Evolutionary conservation across 1,284 basidiomycete genomes (phyloP).

Genomic region (Testicularia cyperi): DNA sequence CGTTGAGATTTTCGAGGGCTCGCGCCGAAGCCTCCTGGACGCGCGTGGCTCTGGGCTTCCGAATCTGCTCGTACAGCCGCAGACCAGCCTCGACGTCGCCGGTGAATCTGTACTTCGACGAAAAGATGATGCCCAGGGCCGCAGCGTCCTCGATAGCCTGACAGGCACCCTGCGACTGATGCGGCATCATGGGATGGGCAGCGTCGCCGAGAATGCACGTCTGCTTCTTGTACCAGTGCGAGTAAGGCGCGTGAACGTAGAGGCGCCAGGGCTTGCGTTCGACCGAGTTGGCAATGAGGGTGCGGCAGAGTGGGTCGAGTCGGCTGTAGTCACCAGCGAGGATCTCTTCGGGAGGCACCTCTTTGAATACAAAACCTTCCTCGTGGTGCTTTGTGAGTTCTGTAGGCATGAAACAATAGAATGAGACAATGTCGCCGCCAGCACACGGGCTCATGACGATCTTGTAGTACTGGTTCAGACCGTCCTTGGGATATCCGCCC

Average conservation of each 20-base stretch:
- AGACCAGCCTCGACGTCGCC: conserved; percentile 53
- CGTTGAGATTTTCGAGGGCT: conserved; percentile 61
- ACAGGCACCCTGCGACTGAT: conserved; percentile 37
- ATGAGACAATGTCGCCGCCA: conserved; percentile 59
- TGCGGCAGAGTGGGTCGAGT: conserved; percentile 58
- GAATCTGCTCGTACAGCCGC: conserved; percentile 60
- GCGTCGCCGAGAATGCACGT: conserved; percentile 58
- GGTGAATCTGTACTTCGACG: conserved; percentile 46
- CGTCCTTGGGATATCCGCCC: conserved; percentile 53
- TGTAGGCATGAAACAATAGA: conserved; percentile 57
- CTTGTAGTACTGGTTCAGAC: conserved; percentile 59
- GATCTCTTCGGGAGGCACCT: conserved; percentile 58
- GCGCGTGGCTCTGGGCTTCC: conserved; percentile 61
- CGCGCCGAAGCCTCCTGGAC: conserved; percentile 58
- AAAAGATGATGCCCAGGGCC: conserved; percentile 33
- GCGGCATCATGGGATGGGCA: conserved; percentile 40
- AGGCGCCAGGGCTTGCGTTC: conserved; percentile 60
- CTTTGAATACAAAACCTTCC: conserved; percentile 61
- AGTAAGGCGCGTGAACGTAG: conserved; percentile 60
- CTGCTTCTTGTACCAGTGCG: conserved; percentile 57
- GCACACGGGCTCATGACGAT: conserved; percentile 61
- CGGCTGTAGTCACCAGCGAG: conserved; percentile 55
- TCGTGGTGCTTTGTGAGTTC: conserved; percentile 61
- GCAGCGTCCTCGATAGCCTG: conserved; percentile 39
- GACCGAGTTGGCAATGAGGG: conserved; percentile 56